Evolutionary conservation across 768 basidiomycete species (phyloP).

Genomic region (Candolleomyces aberdarensis): DNA sequence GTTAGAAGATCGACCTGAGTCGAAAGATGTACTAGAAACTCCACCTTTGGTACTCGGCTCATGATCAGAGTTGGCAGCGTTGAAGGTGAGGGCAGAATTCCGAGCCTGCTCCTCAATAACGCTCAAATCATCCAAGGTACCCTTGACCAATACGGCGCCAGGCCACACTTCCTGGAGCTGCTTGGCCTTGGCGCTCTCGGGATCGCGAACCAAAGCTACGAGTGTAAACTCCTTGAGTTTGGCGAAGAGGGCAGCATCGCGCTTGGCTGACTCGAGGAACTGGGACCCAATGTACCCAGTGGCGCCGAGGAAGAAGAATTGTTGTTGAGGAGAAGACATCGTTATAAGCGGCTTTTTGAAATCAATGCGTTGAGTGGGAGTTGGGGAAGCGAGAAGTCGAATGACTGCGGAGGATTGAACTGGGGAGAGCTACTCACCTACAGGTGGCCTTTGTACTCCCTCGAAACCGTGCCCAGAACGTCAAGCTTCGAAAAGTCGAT

Average conservation of each 20-base stretch:
- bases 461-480: too few species aligned
- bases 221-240: constrained; percentile 22
- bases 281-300: constrained; percentile 45
- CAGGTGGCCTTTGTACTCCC: too few species aligned
- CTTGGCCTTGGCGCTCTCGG: constrained; percentile 24
- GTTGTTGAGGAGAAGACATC: background rate
- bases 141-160: constrained; percentile 34
- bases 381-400: too few species aligned
- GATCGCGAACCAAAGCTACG: constrained; percentile 33
- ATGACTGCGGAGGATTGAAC: too few species aligned
- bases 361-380: too few species aligned
- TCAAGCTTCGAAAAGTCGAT: too few species aligned
- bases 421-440: too few species aligned
- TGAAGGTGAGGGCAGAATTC: constrained; percentile 38
- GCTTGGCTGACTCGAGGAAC: constrained; percentile 31
- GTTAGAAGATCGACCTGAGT: background rate
- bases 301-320: constrained; percentile 35
- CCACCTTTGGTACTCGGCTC: constrained; percentile 29
- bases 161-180: constrained; percentile 30
- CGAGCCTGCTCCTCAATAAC: constrained; percentile 32
- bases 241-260: constrained; percentile 21
- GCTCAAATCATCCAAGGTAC: constrained; percentile 32
- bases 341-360: background rate
- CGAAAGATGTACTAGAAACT: background rate
- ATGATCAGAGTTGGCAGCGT: constrained; percentile 39